Conservation (phyloP, 306 rosid genomes). For the Cucurbita pepo region DNA sequence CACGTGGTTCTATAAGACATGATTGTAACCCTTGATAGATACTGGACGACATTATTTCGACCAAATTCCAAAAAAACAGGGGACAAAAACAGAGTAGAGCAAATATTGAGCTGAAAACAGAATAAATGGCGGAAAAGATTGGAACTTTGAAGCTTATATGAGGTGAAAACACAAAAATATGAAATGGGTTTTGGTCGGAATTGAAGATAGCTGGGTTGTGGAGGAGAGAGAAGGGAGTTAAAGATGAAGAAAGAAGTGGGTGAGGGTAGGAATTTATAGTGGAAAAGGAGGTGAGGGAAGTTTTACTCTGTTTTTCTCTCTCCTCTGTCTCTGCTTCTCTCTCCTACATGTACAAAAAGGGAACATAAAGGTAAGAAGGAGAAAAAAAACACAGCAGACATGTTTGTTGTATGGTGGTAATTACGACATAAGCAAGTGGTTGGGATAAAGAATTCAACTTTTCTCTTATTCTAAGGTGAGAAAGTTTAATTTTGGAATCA, state of each 20-base stretch:
- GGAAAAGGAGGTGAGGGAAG: not conserved
- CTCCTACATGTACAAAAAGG: not conserved
- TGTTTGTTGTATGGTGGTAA: not conserved
- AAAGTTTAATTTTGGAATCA: too few relatives aligned
- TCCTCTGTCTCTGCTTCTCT: not conserved
- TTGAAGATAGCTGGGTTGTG: not conserved
- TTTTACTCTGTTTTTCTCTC: not conserved
- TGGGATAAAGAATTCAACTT: not conserved
- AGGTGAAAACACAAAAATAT: not conserved
- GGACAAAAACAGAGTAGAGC: not conserved
- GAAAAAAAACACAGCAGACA: not conserved
- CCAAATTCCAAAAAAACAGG: not conserved
- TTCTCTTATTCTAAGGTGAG: not conserved
- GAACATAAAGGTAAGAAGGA: not conserved
- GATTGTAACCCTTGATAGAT: constrained; percentile 5
- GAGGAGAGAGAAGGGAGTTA: not conserved
- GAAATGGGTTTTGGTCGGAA: not conserved
- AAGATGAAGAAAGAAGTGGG: not conserved
- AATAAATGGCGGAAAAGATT: not conserved
- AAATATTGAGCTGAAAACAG: not conserved
- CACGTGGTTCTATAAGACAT: not conserved
- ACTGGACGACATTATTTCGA: constrained; percentile 1
- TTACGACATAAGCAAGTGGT: not conserved
- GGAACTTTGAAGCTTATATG: not conserved
- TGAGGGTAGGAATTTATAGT: not conserved